A percentile compares a stretch with the other conserved stretches of the same genome.
Conservation (phyloP, 257 asterid genomes). For the Plectranthus barbatus region DNA sequence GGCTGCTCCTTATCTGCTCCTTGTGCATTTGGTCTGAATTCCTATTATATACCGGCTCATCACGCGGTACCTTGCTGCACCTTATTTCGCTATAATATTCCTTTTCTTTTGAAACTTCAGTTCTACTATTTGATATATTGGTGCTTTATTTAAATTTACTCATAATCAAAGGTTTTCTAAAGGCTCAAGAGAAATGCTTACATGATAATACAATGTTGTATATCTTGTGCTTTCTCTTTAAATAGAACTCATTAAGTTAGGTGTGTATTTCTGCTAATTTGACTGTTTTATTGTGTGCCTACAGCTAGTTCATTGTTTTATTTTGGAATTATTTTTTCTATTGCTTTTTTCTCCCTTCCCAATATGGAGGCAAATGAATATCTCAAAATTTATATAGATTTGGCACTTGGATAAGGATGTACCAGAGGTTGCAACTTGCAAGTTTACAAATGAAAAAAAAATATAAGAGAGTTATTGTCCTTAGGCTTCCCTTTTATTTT, state of each 20-base stretch:
- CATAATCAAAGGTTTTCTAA: neutral
- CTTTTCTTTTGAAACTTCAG: neutral
- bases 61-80: neutral
- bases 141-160: neutral
- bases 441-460: slow-evolving; percentile 13
- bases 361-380: neutral
- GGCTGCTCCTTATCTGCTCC: neutral
- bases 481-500: neutral
- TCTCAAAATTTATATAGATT: neutral
- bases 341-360: neutral
- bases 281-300: slow-evolving; percentile 1
- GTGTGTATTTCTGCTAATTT: neutral
- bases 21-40: neutral
- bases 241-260: neutral
- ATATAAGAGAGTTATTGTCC: slow-evolving; percentile 4
- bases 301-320: neutral
- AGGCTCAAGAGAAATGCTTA: neutral
- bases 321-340: neutral
- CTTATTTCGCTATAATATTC: neutral
- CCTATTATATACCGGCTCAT: neutral
- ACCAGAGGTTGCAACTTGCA: neutral
- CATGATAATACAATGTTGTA: slow-evolving; percentile 1
- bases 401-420: neutral
- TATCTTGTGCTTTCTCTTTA: neutral
- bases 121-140: neutral